Evolutionary conservation across 176 grass and related monocot species (phyloP), one percentile per base, ranked within the genome.

Genomic region (Stipa capillata): DNA sequence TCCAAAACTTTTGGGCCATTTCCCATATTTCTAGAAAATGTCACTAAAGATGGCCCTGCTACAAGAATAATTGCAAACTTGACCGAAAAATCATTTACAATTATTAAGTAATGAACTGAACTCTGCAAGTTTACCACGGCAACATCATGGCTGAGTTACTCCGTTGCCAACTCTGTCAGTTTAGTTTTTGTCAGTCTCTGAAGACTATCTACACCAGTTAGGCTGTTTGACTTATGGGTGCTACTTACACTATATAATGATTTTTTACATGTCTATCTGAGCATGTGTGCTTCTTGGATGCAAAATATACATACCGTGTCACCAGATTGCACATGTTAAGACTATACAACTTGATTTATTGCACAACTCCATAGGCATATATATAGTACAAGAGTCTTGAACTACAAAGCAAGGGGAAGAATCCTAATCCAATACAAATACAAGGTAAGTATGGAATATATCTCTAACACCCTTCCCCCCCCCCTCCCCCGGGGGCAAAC

Each of bases 251-350:
- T 31, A 34, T 16, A 25, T 12, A 53, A 29, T 37, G 68, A 33
- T 51, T 50, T 39, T 48, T 8, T 20, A 58, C 5, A 72, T 5
- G 7, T 47, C 13, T 33, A 43, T 44, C 35, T 53, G 11, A 84
- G 67, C 53, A 72, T 83, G 25, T 52, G 61, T 29, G 63, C 12
- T 31, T 72, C 14, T 52, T 18, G 20, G 39, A n/a, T 58, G 42
- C 29, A 64, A 37, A 48, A 57, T 60, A 43, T 48, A 82, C 82
- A 31, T 88, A 96, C 93, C 69, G 37, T 96, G 37, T 96, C 93
- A 65, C 90, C 84, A 62, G 85, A 75, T 56, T 87, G 82, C 67
- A 96, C 87, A 65, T 96, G 92, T 82, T 87, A 96, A 80, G 35
- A 66, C 77, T 33, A 50, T 63, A 42, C 29, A 64, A 35, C 32